These are phyloP conservation scores for Candida oleophila DNA, from an alignment of 805 yeast species.

Conservation along the genomic window DNA sequence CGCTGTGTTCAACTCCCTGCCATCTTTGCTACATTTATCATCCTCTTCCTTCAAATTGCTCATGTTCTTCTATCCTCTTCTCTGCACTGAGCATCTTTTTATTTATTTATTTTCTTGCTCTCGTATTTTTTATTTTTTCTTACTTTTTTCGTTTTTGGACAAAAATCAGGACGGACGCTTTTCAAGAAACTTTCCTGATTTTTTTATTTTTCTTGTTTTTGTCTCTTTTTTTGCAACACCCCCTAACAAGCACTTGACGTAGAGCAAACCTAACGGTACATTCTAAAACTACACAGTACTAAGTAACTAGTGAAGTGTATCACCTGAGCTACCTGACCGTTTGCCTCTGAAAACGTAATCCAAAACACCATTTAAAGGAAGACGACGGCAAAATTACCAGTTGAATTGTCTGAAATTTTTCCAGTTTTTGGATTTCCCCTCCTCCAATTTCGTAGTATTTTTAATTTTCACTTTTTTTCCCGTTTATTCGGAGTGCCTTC, in stretches of 20 bases:
- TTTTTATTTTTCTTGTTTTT: background rate
- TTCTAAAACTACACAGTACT: background rate
- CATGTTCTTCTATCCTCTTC: too few species aligned
- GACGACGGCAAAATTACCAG: background rate
- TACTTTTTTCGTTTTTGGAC: too few species aligned
- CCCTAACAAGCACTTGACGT: background rate
- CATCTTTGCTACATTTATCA: too few species aligned
- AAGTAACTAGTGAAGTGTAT: background rate
- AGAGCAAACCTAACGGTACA: background rate
- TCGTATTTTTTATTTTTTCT: background rate
- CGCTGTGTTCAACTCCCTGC: too few species aligned
- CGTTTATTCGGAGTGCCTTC: background rate
- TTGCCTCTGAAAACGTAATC: background rate
- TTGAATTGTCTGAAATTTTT: background rate
- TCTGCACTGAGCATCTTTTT: too few species aligned
- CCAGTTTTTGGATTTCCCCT: too few species aligned
- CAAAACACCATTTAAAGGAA: background rate
- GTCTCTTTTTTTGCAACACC: background rate
- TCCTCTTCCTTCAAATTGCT: too few species aligned
- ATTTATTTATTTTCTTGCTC: background rate
- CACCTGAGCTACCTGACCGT: background rate
- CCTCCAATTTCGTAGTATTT: background rate
- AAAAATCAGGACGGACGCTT: background rate
- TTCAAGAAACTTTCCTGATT: background rate
- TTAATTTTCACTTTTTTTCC: too few species aligned